These are phyloP conservation scores for Bipolaris sorokiniana DNA, from an alignment of 2,329 filamentous ascomycete genomes.

Conservation along the genomic window DNA sequence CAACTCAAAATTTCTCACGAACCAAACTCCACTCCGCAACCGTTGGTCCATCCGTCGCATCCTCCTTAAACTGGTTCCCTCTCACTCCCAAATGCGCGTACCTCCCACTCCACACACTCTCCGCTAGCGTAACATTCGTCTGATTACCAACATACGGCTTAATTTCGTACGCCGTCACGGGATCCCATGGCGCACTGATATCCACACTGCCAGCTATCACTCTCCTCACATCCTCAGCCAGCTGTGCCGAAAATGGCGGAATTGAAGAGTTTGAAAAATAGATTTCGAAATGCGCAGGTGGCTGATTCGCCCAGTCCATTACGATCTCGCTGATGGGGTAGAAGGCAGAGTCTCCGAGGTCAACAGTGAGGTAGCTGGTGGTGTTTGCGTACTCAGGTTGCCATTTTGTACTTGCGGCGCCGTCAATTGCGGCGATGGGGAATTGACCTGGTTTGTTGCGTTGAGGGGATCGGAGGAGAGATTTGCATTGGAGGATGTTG, in stretches of 20 bases:
- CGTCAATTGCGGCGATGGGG: conserved; percentile 70
- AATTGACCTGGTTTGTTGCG: conserved; percentile 69
- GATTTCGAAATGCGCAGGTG: conserved; percentile 61
- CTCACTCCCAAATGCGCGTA: conserved; percentile 56
- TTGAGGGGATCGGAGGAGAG: conserved; percentile 48
- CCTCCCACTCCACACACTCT: conserved; percentile 51
- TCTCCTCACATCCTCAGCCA: conserved; percentile 17
- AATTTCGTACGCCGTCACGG: conserved; percentile 44
- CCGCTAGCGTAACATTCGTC: conserved; percentile 52
- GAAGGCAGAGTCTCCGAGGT: conserved; percentile 50
- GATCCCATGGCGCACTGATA: conserved; percentile 53
- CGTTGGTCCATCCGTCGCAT: conserved; percentile 53
- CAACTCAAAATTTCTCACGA: conserved; percentile 13
- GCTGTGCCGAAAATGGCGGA: conserved; percentile 24
- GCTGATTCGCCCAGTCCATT: conserved; percentile 66
- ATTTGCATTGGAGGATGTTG: conserved; percentile 70
- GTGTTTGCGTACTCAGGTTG: conserved; percentile 62
- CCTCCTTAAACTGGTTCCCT: conserved; percentile 53
- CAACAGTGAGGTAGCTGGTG: conserved; percentile 63
- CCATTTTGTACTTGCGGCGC: conserved; percentile 70
- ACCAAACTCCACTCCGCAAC: conserved; percentile 60
- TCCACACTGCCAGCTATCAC: conserved; percentile 36
- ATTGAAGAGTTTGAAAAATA: conserved; percentile 60
- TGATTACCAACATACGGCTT: conserved; percentile 53
- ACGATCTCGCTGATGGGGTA: conserved; percentile 57